A percentile compares a stretch with the other conserved stretches of the same genome.
phyloP scores from a whole-genome alignment of 805 yeast species.

The Cyberlindnera saturnus region DNA sequence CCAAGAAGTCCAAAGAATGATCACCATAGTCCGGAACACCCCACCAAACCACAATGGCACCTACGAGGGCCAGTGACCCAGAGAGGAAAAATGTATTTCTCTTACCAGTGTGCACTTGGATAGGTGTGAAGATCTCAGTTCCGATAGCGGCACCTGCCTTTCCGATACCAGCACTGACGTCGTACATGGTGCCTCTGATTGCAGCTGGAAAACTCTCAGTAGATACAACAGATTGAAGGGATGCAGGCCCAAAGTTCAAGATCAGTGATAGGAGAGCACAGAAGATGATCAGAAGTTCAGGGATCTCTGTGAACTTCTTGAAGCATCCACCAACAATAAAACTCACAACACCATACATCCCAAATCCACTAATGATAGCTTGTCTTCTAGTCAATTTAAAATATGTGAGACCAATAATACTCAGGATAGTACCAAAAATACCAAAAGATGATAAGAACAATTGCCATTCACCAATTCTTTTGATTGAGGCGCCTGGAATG shows the following conservation, averaged over 20 bases:
- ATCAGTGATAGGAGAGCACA: slow-evolving; percentile 39
- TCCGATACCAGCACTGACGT: slow-evolving; percentile 44
- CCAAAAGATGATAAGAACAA: slow-evolving; percentile 8
- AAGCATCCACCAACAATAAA: slow-evolving; percentile 39
- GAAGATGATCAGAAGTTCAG: slow-evolving; percentile 35
- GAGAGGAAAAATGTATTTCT: slow-evolving; percentile 47
- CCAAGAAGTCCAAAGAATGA: slow-evolving; percentile 41
- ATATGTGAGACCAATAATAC: not conserved
- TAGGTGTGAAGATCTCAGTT: slow-evolving; percentile 40
- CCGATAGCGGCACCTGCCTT: slow-evolving; percentile 50
- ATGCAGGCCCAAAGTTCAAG: slow-evolving; percentile 45
- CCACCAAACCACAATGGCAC: slow-evolving; percentile 33
- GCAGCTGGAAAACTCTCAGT: slow-evolving; percentile 47
- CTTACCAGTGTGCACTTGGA: slow-evolving; percentile 36
- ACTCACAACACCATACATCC: slow-evolving; percentile 33
- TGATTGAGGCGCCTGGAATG: slow-evolving; percentile 25
- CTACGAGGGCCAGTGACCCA: slow-evolving; percentile 26
- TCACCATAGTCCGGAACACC: slow-evolving; percentile 39
- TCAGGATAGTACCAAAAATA: no score
- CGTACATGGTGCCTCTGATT: slow-evolving; percentile 42
- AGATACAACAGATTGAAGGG: slow-evolving; percentile 37
- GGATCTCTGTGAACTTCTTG: slow-evolving; percentile 18
- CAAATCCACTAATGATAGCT: slow-evolving; percentile 5
- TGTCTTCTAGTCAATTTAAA: slow-evolving; percentile 4
- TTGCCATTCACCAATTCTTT: slow-evolving; percentile 10